Conservation (phyloP, 1,139 yeast genomes). For the Waltiozyma sp. region DNA sequence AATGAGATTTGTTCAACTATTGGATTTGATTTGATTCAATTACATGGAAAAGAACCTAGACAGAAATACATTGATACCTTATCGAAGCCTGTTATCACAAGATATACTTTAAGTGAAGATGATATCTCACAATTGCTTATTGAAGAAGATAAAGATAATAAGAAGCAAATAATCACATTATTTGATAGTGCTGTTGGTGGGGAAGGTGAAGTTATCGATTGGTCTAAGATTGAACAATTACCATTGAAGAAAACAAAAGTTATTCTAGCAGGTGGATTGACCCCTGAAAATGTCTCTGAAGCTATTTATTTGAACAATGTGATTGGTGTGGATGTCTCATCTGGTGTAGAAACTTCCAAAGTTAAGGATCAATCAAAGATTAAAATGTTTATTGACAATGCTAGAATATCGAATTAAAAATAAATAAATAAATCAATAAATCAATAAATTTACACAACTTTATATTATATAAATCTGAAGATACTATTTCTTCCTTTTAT, state of each 20-base stretch:
- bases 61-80: slow-evolving; percentile 36
- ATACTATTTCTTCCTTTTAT: too few species aligned
- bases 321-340: slow-evolving; percentile 89
- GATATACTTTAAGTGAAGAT: slow-evolving; percentile 56
- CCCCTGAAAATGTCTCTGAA: slow-evolving; percentile 51
- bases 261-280: slow-evolving; percentile 83
- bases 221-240: slow-evolving; percentile 43
- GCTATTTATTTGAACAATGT: slow-evolving; percentile 44
- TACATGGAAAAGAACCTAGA: slow-evolving; percentile 79
- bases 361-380: slow-evolving; percentile 59
- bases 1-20: slow-evolving; percentile 33
- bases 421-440: too few species aligned
- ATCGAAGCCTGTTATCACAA: slow-evolving; percentile 53
- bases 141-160: slow-evolving; percentile 12
- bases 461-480: not conserved
- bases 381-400: slow-evolving; percentile 42
- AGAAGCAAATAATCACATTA: slow-evolving; percentile 42
- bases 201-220: slow-evolving; percentile 69
- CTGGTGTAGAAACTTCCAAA: slow-evolving; percentile 83
- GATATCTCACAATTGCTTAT: slow-evolving; percentile 10
- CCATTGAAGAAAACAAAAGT: slow-evolving; percentile 29
- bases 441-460: too few species aligned
- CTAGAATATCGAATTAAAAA: not conserved
- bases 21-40: slow-evolving; percentile 66
- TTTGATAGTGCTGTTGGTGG: slow-evolving; percentile 90